Base-by-base conservation (phyloP, 2,329 filamentous ascomycete genomes). In the Coniosporium uncinatum region DNA sequence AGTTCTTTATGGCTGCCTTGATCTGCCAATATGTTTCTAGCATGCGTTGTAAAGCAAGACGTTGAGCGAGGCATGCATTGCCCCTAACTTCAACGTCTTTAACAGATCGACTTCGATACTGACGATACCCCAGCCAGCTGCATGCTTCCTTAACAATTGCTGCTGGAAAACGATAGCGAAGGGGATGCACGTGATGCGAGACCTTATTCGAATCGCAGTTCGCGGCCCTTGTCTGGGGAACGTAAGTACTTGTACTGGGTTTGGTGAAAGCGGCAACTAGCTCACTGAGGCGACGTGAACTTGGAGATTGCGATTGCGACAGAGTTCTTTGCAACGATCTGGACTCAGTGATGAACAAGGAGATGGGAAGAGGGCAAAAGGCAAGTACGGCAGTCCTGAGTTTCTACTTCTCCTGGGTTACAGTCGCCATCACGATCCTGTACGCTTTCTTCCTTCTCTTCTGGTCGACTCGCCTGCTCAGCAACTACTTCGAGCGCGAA, bases 111-210 rank as follows among this genome's bases (percentile, higher is more conserved):
- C n/a, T n/a, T 8, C 24, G 24, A 8, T 8, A 8, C 8, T 8
- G 24, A 34, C 37, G 31, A 66, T 64, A 46, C 63, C 66, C 59
- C 55, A 79, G 54, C 63, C 74, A 53, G 54, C 65, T 56, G 59
- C 77, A 80, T 27, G 76, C 75, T 43, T 73, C 63, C 34, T 73
- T 70, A 31, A 83, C 74, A 43, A 81, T 69, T n/a, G 71, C 62
- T 43, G 71, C 71, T 5, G 76, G 76, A 46, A 83, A 82, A 53
- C 82, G 78, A 54, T 79, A 77, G 14, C 79, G 79, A 46, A 81
- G 71, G 32, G 78, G 70, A 49, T 79, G 71, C 37, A 81, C 71
- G 53, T 82, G 76, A 50, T 78, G 71, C 2, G 76, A 78, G 3
- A 82, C 59, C 44, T 72, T 69, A 40, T 74, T 70, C 13, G 64